Evolutionary conservation across 2,329 filamentous ascomycete species (phyloP), one percentile per base, ranked within the genome.

Genomic region (Claviceps sp.): DNA sequence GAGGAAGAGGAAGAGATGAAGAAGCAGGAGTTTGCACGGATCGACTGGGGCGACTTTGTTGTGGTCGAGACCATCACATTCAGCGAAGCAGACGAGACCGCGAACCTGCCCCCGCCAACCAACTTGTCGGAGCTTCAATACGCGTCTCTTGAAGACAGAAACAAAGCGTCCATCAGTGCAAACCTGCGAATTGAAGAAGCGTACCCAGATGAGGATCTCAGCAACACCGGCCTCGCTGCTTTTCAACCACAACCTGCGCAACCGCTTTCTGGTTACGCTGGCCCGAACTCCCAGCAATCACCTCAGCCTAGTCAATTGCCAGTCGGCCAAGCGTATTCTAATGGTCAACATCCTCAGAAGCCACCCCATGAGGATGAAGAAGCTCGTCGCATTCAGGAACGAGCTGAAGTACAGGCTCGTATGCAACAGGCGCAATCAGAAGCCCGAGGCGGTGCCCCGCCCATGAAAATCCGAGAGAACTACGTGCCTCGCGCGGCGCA

Each of bases 1-100:
- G 89, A 95, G 61, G 88, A 94, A 62, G 82, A 90, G 56, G 85
- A 85, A 42, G 86, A 94, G 63, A 82, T 88, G 61, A 87, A 95
- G 66, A 83, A 83, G 61, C 71, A 76, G 22, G 74, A 80, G 50
- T 82, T 93, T 66, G 85, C 86, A 1, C 85, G 93, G 60, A 93
- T 98, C 56, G 93, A 98, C 67, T 98, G 93, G 93, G 88, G 95
- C 63, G 91, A 97, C 64, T 98, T 98, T 61, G 84, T 91, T 37
- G 86, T 98, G 20, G 89, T 96, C 45, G 93, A 96, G 68, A 96
- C 90, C 0, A 90, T 98, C 50, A 76, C 88, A 16, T 98, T 98
- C 67, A 89, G 82, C 53, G 90, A 95, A 59, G 79, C 80, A 40
- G 93, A 98, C 65, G 90, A 96, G 58, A 79, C 86, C 56, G 81